A percentile compares a stretch with the other conserved stretches of the same genome.
Conservation (phyloP, 176 grass and related monocot species). For the Dactylis glomerata region DNA sequence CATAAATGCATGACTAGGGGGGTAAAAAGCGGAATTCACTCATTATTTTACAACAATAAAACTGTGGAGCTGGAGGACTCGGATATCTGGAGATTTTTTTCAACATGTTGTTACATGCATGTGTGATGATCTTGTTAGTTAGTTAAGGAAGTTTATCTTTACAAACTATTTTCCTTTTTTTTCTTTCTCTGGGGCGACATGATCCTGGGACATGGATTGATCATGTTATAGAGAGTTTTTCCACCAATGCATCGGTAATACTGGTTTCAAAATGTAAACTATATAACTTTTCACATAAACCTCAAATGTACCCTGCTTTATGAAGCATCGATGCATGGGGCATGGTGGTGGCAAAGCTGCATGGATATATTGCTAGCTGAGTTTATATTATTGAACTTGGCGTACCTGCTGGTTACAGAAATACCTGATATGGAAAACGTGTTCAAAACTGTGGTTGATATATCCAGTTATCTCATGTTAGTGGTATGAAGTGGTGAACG, state of each 20-base stretch:
- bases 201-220: neutral
- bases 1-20: too few species aligned
- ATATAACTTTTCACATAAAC: neutral
- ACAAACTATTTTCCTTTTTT: neutral
- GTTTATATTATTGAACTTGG: neutral
- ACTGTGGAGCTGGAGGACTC: conserved; percentile 7
- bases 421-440: neutral
- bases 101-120: neutral
- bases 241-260: neutral
- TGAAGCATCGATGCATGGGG: neutral
- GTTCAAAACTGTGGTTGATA: neutral
- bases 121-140: conserved; percentile 4
- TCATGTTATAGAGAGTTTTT: neutral
- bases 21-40: too few species aligned
- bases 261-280: neutral
- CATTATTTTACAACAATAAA: neutral
- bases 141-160: neutral
- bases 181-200: neutral
- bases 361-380: neutral
- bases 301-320: neutral
- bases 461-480: neutral
- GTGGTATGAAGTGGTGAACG: neutral
- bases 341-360: neutral
- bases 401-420: neutral
- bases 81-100: neutral